Base-by-base conservation (phyloP, 352 stramenopile species). In the Thalassiosira livingstoniorum region DNA sequence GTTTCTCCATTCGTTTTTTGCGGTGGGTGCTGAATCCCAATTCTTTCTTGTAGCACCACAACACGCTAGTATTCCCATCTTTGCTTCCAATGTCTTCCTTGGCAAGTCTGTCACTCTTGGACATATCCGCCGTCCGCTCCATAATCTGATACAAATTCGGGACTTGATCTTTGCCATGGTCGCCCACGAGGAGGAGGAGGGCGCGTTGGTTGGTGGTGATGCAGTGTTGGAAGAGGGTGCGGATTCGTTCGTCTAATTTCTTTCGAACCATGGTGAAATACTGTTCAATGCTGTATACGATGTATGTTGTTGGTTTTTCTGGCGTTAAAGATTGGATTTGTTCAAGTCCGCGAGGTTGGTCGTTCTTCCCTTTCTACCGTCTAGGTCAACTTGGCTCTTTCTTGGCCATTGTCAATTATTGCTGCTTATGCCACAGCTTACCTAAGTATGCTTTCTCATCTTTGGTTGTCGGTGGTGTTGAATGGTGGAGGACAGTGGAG, bases 21-120 rank as follows among this genome's bases (percentile, higher is more conserved):
- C 85, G 55, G 78, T 99, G 97, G 66, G 97, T 99, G 15, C 96
- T 99, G 87, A 99, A 99, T 32, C 98, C 98, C 58, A 99, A 92
- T 90, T 99, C 97, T 82, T 99, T 99, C 86, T 99, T 99, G 94
- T 99, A 99, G 89, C 97, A 99, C 98, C 98, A 99, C 5, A 99
- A 89, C 54, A 99, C 97, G 4, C 5, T 18, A 23, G 2, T 60
- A 27, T 63, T 34, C 4, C 45, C 4, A 2, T 27, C 21, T 10
- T 13, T 34, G 3, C 63, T 23, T 0, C 21, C 27, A 21, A 47
- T 63, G 25, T 21, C 29, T n/a, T n/a, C n/a, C n/a, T n/a, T n/a
- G n/a, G n/a, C n/a, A n/a, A n/a, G n/a, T n/a, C n/a, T n/a, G 29
- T 3, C 11, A 18, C 21, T 54, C 45, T 60, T 54, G 47, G 5